A percentile compares a stretch with the other conserved stretches of the same genome.
Conservation (phyloP, 169 alveolate species). For the Plasmodium vivax region DNA sequence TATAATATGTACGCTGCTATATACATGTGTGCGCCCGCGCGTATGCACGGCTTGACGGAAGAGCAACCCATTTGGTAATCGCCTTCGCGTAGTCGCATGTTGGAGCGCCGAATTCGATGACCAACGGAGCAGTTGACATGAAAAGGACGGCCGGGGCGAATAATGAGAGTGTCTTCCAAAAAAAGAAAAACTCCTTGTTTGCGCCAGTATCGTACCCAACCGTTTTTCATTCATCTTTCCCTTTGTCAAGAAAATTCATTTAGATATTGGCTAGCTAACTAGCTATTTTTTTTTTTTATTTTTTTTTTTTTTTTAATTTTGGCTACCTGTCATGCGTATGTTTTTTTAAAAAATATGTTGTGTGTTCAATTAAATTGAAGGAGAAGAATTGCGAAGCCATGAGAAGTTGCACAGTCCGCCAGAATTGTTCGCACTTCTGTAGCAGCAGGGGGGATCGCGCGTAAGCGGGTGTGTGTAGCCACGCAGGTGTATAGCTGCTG, state of each 20-base stretch:
- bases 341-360: not conserved
- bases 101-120: not conserved
- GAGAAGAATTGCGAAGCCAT: not conserved
- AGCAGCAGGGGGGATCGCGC: not conserved
- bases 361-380: not conserved
- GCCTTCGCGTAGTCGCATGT: not conserved
- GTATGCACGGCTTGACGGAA: not conserved
- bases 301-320: not conserved
- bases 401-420: not conserved
- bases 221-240: not conserved
- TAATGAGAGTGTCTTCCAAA: not conserved
- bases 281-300: not conserved
- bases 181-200: not conserved
- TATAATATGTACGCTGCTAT: not conserved
- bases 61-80: not conserved
- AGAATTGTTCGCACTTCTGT: not conserved
- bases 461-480: not conserved
- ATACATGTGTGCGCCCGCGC: not conserved
- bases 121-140: not conserved
- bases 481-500: too few relatives aligned
- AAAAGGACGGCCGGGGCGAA: not conserved
- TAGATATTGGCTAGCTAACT: not conserved
- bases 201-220: not conserved
- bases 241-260: not conserved
- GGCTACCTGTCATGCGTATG: not conserved